Percentiles rank a stretch among this genome's conserved stretches.
Evolutionary conservation across 495 filamentous ascomycete genomes (phyloP).

Genomic region (Aspergillus taichungensis): DNA sequence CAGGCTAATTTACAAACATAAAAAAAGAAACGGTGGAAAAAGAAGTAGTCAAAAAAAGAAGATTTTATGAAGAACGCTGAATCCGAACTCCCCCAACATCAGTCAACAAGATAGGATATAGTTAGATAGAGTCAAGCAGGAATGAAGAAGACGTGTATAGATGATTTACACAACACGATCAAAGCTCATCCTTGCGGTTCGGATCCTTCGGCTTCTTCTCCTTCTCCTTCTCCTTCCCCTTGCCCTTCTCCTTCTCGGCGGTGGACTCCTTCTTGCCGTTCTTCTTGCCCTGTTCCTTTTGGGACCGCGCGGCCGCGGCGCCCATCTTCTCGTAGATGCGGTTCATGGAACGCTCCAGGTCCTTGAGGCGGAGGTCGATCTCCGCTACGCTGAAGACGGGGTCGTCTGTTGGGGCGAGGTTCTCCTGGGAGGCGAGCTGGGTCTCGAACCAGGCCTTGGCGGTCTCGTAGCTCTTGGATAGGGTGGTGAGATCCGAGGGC

Average conservation of each 20-base stretch:
- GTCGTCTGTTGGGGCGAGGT: slow-evolving; percentile 57
- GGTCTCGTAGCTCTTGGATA: slow-evolving; percentile 27
- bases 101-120: slow-evolving; percentile 2
- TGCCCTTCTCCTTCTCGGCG: slow-evolving; percentile 35
- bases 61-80: slow-evolving; percentile 3
- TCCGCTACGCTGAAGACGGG: slow-evolving; percentile 62
- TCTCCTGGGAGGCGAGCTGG: slow-evolving; percentile 57
- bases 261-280: slow-evolving; percentile 30
- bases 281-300: slow-evolving; percentile 41
- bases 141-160: background rate
- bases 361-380: slow-evolving; percentile 42
- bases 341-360: slow-evolving; percentile 63
- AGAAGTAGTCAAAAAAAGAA: background rate
- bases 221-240: slow-evolving; percentile 26
- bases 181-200: slow-evolving; percentile 37
- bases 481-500: slow-evolving; percentile 48
- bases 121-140: background rate
- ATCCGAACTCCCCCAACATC: slow-evolving; percentile 6
- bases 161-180: slow-evolving; percentile 3
- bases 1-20: background rate
- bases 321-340: slow-evolving; percentile 53
- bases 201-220: slow-evolving; percentile 17
- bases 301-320: slow-evolving; percentile 16
- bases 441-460: slow-evolving; percentile 56
- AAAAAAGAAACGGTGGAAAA: background rate